A percentile compares a stretch with the other conserved stretches of the same genome.
Conservation (phyloP, 768 basidiomycete species). For the Amanita polypyramis region DNA sequence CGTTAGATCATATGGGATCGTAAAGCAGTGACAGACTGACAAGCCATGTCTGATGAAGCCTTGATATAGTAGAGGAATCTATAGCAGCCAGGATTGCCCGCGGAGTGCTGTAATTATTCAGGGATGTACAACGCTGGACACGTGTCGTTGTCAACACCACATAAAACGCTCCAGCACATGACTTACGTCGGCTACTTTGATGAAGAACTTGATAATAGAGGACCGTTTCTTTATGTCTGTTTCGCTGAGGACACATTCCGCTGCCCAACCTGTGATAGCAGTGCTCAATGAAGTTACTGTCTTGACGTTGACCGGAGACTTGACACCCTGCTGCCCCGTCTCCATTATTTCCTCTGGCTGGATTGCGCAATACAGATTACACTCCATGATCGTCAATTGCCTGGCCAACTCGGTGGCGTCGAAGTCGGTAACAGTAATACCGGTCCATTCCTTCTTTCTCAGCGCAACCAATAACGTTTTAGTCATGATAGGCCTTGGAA, state of each 20-base stretch:
- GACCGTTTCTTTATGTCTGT: constrained; percentile 80
- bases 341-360: constrained; percentile 84
- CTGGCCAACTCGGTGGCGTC: constrained; percentile 87
- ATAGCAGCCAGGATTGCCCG: constrained; percentile 89
- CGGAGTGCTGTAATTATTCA: constrained; percentile 89
- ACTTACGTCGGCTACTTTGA: constrained; percentile 86
- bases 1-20: neutral
- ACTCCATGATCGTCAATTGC: constrained; percentile 93
- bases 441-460: constrained; percentile 50
- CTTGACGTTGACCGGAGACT: constrained; percentile 60
- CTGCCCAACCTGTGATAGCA: constrained; percentile 90
- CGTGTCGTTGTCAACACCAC: constrained; percentile 5
- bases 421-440: constrained; percentile 78
- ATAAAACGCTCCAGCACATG: constrained; percentile 5
- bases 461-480: constrained; percentile 64
- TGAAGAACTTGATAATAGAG: constrained; percentile 75
- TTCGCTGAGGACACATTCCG: constrained; percentile 89
- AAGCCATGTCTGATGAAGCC: constrained; percentile 89
- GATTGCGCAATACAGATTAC: constrained; percentile 76
- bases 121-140: constrained; percentile 66
- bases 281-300: constrained; percentile 86
- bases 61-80: constrained; percentile 90
- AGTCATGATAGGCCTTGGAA: constrained; percentile 82
- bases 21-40: constrained; percentile 37
- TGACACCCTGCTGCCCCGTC: constrained; percentile 61